Percentiles rank a stretch among this genome's conserved stretches.
phyloP scores from a whole-genome alignment of 148 eudicot species.

The Spergularia marina region DNA sequence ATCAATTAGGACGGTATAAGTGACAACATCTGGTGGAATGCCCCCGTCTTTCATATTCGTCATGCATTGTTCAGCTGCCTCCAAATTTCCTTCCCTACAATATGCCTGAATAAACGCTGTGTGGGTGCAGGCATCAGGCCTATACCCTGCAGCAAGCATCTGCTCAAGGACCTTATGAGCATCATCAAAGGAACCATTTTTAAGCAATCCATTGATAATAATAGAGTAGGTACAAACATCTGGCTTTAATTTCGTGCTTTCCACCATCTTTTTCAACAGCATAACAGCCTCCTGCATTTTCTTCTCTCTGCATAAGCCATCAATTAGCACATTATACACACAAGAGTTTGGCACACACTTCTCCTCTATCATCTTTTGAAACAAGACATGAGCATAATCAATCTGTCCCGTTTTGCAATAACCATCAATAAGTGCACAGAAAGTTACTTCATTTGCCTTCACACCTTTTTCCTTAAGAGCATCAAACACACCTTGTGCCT shows the following conservation, averaged over 20 bases:
- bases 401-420: constrained; percentile 52
- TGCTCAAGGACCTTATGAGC: constrained; percentile 52
- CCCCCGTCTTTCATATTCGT: constrained; percentile 51
- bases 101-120: constrained; percentile 71
- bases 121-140: constrained; percentile 71
- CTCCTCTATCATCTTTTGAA: constrained; percentile 50
- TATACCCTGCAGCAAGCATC: constrained; percentile 57
- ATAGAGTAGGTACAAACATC: constrained; percentile 51
- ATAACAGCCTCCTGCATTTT: constrained; percentile 44
- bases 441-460: constrained; percentile 56
- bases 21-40: constrained; percentile 52
- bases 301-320: constrained; percentile 60
- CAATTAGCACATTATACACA: constrained; percentile 53
- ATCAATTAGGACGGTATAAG: constrained; percentile 67
- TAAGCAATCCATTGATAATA: constrained; percentile 60
- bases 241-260: constrained; percentile 47
- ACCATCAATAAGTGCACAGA: constrained; percentile 57
- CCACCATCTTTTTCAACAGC: constrained; percentile 46
- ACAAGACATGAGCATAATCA: constrained; percentile 46
- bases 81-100: constrained; percentile 57
- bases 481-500: constrained; percentile 50
- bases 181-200: constrained; percentile 55
- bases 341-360: constrained; percentile 53
- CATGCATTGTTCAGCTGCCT: constrained; percentile 66
- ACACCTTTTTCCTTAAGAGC: constrained; percentile 57